Evolutionary conservation across 2,329 filamentous ascomycete genomes (phyloP), one percentile per base, ranked within the genome.

Genomic region (Penicillium vulpinum): DNA sequence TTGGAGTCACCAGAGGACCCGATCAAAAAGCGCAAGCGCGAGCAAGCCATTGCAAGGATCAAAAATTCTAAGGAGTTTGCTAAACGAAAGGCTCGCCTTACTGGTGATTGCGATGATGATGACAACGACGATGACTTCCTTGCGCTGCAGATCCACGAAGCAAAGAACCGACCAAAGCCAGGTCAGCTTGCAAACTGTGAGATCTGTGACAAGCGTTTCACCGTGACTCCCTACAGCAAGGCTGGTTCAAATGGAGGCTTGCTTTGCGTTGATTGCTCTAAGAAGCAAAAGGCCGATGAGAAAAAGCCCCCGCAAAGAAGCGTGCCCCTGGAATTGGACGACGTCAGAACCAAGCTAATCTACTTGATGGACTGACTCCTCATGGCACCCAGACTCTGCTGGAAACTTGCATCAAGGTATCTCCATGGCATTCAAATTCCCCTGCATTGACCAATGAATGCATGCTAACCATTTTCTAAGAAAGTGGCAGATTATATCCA

Each of bases 141-240:
- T 28, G 77, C 75, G 5, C 67, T 71, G 49, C 77, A 82, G 51
- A 82, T 85, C 65, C 80, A 84, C 74, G 80, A 83, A 70, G 79
- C 82, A 64, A 85, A 85, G 64, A 66, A 71, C 22, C 71, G 70
- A 26, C 87, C 87, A 2, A 72, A 88, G n/a, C 90, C 91, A 2
- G 92, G 91, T 2, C 93, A 97, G 73, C 85, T 93, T 69, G 91
- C 90, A 61, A 92, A 96, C 63, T 97, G 93, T 70, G 91, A 90
- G 60, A 77, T 87, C 3, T 97, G 93, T 73, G 82, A 83, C 41
- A 96, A 94, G 61, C 87, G 92, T 36, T 97, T 97, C 70, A 96
- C 91, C 0, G 92, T 97, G 43, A 97, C 93, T 0, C 84, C 91
- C 0, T 97, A 97, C 76, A 92, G 89, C 60, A 88, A 91, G 62